Evolutionary conservation across 1,284 basidiomycete genomes (phyloP).

Genomic region (Ustilago esculenta): DNA sequence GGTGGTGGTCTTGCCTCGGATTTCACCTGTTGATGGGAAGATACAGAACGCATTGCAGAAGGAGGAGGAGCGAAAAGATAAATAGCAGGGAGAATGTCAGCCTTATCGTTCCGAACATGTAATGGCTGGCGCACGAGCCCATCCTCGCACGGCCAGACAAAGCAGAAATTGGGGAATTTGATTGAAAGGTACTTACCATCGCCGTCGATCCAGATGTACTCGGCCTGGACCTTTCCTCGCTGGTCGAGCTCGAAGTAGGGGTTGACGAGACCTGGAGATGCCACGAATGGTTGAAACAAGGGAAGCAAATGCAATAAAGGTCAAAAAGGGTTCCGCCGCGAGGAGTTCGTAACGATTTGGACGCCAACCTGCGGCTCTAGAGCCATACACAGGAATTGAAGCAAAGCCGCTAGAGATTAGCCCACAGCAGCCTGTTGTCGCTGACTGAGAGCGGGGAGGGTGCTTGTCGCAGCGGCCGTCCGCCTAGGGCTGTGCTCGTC

Average conservation of each 20-base stretch:
- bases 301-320: constrained; percentile 1
- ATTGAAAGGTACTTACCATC: constrained; percentile 68
- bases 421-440: no score
- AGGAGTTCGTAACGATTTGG: no score
- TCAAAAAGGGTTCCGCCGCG: background rate
- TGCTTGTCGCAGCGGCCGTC: background rate
- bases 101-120: background rate
- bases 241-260: constrained; percentile 61
- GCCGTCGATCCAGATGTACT: constrained; percentile 67
- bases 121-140: background rate
- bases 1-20: constrained; percentile 70
- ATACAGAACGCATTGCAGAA: no score
- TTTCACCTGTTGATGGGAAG: constrained; percentile 38
- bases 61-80: no score
- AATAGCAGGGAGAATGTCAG: constrained; percentile 3
- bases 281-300: background rate
- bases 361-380: no score
- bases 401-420: no score
- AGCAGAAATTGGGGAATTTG: background rate
- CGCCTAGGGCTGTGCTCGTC: background rate
- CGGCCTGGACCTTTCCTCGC: constrained; percentile 63
- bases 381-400: no score
- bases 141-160: background rate
- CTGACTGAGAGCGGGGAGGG: no score
- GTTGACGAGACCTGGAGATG: constrained; percentile 55